Evolutionary conservation across 805 yeast species (phyloP), one percentile per base, ranked within the genome.

Genomic region (Kuraishia capsulata): DNA sequence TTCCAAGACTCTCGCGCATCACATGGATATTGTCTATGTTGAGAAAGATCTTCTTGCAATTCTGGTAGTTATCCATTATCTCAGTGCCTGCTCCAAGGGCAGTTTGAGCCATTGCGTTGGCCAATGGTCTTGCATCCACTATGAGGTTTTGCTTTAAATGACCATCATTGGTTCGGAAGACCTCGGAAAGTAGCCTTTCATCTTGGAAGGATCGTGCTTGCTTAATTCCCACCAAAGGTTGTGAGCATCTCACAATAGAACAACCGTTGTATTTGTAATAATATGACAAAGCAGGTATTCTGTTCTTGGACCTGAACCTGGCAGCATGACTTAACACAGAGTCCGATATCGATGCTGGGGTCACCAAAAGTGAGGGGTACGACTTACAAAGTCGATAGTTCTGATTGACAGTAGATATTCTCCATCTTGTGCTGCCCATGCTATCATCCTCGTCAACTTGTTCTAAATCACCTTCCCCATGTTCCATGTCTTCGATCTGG

Each of bases 51-150:
- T 87, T 81, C 44, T 73, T 65, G 21, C 81, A 81, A 24, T 69
- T 69, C 37, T 78, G 71, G 60, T 92, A 90, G 52, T 87, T 76
- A 41, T 90, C 97, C 69, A 88, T 84, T 46, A 75, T 81, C 54
- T 92, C 98, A 0, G 96, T 82, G 1, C 98, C 98, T n/a, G 97
- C 98, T 10, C 98, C 98, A 13, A 92, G 61, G 0, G 97, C 97
- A 34, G 86, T 85, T 51, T 92, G 97, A 0, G 96, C 97, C 74
- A 88, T 74, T 5, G 97, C 97, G 57, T 92, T 92, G 0, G 97
- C 82, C 20, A 88, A 57, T 1, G 98, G 98, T 40, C 98, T 67
- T 18, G 95, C 83, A 61, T 92, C 98, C 4, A 87, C 90, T 23
- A 92, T 78, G 21, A 92, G 58, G 26, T 19, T 40, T 29, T 5